phyloP scores from a whole-genome alignment of 2,329 filamentous ascomycete genomes.

The Macrophomina phaseolina region DNA sequence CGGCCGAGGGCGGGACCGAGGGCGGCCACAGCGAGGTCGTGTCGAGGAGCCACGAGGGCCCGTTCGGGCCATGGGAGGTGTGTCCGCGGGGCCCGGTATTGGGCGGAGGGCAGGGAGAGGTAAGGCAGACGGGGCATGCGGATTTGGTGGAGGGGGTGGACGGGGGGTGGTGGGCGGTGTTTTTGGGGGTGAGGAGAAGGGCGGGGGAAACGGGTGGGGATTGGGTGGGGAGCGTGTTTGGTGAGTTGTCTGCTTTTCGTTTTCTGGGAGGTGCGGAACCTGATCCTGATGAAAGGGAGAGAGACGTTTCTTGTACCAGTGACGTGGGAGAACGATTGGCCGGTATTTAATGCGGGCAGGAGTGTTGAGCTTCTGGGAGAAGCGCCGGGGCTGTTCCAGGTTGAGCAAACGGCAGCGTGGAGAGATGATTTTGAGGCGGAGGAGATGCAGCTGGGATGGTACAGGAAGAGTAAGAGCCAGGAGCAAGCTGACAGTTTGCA shows the following conservation, averaged over 20 bases:
- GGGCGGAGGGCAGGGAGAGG: conserved; percentile 58
- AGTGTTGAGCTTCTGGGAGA: conserved; percentile 48
- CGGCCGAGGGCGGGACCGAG: conserved; percentile 58
- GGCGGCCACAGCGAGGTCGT: conserved; percentile 61
- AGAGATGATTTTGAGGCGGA: conserved; percentile 46
- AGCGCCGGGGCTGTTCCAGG: conserved; percentile 4
- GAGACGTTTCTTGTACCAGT: conserved; percentile 59
- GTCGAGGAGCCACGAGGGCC: conserved; percentile 50
- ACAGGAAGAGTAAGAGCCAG: conserved; percentile 41
- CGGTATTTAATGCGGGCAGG: conserved; percentile 55
- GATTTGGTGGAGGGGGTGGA: conserved; percentile 54
- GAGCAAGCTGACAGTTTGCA: not conserved
- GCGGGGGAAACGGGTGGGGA: conserved; percentile 28
- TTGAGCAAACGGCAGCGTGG: conserved; percentile 35
- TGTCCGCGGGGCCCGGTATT: conserved; percentile 59
- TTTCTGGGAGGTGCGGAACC: too few species aligned
- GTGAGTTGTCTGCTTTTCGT: conserved; percentile 33
- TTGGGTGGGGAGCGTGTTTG: conserved; percentile 52
- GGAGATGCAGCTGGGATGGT: conserved; percentile 47
- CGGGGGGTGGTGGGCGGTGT: conserved; percentile 57
- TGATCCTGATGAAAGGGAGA: conserved; percentile 41
- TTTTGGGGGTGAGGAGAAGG: conserved; percentile 53
- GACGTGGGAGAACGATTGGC: conserved; percentile 59
- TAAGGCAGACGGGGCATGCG: conserved; percentile 51
- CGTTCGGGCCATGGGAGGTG: conserved; percentile 64